These are phyloP conservation scores for Botrytis cinerea DNA, from an alignment of 2,329 filamentous ascomycete species.

Conservation along the genomic window DNA sequence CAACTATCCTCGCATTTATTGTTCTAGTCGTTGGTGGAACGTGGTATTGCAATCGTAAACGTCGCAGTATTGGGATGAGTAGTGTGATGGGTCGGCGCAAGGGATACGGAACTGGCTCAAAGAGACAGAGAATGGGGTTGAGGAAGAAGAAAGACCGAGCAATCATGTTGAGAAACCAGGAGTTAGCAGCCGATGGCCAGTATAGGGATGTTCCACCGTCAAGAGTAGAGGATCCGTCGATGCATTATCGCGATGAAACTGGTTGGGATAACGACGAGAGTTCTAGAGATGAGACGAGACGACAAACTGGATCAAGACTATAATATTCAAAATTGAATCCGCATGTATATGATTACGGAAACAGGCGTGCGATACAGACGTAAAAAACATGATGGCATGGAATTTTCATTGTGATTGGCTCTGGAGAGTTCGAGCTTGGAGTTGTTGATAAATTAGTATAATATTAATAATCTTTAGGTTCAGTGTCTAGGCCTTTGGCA, in stretches of 20 bases:
- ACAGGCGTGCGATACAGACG: neutral
- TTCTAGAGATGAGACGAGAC: neutral
- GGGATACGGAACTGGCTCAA: conserved; percentile 38
- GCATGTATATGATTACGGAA: neutral
- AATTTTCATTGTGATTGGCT: neutral
- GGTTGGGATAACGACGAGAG: conserved; percentile 12
- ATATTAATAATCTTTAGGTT: neutral
- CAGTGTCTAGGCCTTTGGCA: neutral
- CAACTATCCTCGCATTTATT: conserved; percentile 36
- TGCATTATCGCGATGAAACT: conserved; percentile 24
- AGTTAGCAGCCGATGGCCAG: conserved; percentile 29
- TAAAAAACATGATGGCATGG: neutral
- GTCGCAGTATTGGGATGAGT: conserved; percentile 37
- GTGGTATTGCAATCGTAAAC: conserved; percentile 36
- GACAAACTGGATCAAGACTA: neutral
- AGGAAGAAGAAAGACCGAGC: conserved; percentile 30
- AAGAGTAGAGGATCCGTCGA: conserved; percentile 3
- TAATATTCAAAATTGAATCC: neutral
- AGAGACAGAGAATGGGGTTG: conserved; percentile 36
- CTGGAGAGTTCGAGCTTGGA: neutral
- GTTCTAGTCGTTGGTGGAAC: conserved; percentile 34
- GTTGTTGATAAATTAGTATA: neutral
- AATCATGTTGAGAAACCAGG: conserved; percentile 35
- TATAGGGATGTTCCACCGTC: conserved; percentile 32
- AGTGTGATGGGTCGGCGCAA: conserved; percentile 39